Base-by-base conservation (phyloP, 768 basidiomycete species). In the Termitomyces heimii region DNA sequence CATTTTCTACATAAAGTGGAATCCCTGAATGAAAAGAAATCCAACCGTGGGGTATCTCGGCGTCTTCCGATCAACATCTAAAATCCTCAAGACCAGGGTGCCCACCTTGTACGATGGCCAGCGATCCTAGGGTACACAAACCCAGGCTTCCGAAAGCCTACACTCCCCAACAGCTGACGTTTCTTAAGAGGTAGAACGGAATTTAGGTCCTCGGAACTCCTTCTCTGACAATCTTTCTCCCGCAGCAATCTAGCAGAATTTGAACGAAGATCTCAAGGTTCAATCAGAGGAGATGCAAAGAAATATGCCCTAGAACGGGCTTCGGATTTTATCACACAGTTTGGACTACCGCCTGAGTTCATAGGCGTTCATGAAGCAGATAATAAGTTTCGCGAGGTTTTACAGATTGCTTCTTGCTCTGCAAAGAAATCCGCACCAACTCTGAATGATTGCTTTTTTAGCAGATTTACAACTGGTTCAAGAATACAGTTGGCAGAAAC, bases 381-480 rank as follows among this genome's bases (percentile, higher is more conserved):
- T 52, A 75, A 80, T 28, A 73, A 81, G 56, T 85, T 85, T 67
- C 81, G 80, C 62, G 84, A 86, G 80, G 84, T 82, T 64, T n/a
- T 39, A 71, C 66, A 46, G n/a, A 40, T 39, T 44, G 31, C 46
- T 54, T 58, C 24, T 40, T 40, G 39, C 39, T 44, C 44, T 31
- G 37, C 35, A 51, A 48, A 34, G 29, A 44, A 16, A 34, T 34
- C 40, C 55, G 31, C 52, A 48, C 52, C 65, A 57, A 66, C 60
- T 22, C 59, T 61, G 53, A 50, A 24, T 28, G 37, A 57, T 34
- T 34, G 10, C n/a, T n/a, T 37, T 55, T 62, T 66, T 70, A 85
- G 83, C 83, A 84, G 80, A 83, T 86, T 56, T 86, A 86, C 72
- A 85, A 85, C 63, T 86, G 84, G 84, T 86, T 83, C 71, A 86